Evolutionary conservation across 1,284 basidiomycete genomes (phyloP).

Genomic region (Irpex rosettiformis): DNA sequence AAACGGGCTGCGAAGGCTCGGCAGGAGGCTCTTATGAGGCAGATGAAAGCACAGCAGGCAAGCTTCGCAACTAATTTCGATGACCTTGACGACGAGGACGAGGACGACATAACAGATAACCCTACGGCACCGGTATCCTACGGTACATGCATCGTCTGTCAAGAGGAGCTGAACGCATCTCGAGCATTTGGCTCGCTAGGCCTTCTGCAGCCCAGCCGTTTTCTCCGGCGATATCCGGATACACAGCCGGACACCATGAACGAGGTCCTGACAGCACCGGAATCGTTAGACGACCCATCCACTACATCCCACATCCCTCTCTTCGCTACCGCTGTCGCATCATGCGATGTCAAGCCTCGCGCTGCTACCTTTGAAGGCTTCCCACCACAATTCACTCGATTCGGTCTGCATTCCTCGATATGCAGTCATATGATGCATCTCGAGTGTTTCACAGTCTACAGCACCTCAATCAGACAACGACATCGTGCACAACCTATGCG

Average conservation of each 20-base stretch:
- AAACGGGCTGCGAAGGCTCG: conserved; percentile 81
- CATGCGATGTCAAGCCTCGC: conserved; percentile 45
- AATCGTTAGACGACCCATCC: conserved; percentile 61
- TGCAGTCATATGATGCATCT: conserved; percentile 99
- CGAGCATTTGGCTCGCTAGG: conserved; percentile 89
- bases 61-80: conserved; percentile 80
- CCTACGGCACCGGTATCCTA: conserved; percentile 55
- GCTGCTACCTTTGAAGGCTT: conserved; percentile 71
- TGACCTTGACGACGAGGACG: conserved; percentile 51
- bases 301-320: conserved; percentile 24
- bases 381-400: conserved; percentile 67
- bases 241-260: conserved; percentile 68
- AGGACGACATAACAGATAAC: conserved; percentile 49
- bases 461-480: conserved; percentile 80
- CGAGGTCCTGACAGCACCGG: conserved; percentile 66
- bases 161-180: conserved; percentile 81
- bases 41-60: conserved; percentile 90
- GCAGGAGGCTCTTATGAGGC: conserved; percentile 86
- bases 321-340: conserved; percentile 55
- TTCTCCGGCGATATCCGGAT: conserved; percentile 79
- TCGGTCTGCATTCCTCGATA: conserved; percentile 86
- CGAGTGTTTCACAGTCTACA: conserved; percentile 92
- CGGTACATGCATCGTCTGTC: conserved; percentile 97
- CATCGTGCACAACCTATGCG: conserved; percentile 89
- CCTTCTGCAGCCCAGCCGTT: conserved; percentile 84